A percentile compares a stretch with the other conserved stretches of the same genome.
These are phyloP conservation scores for Ceratocystis alfenasii DNA, from an alignment of 2,329 filamentous ascomycete species.

Conservation along the genomic window DNA sequence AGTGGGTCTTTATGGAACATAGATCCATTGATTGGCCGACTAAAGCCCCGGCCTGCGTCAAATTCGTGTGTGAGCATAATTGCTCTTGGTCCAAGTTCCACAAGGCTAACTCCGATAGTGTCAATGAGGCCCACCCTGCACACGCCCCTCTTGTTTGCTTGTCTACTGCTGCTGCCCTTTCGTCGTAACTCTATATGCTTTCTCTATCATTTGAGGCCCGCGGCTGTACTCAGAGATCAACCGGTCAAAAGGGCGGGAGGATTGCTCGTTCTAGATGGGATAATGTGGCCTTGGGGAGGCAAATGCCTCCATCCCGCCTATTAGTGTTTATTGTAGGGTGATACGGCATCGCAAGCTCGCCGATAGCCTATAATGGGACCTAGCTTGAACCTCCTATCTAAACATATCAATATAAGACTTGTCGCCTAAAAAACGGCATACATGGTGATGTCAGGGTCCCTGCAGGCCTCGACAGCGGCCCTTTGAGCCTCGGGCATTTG, in stretches of 20 bases:
- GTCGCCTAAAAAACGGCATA: neutral
- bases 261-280: neutral
- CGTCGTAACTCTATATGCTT: conserved; percentile 8
- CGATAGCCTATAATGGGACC: neutral
- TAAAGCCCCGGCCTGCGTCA: neutral
- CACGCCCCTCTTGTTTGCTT: neutral
- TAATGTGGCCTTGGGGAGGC: neutral
- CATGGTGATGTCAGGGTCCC: neutral
- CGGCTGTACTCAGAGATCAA: neutral
- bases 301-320: neutral
- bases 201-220: neutral
- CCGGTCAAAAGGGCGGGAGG: neutral
- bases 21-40: conserved; percentile 8
- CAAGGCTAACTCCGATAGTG: neutral
- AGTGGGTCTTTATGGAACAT: neutral
- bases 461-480: neutral
- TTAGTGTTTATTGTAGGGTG: neutral
- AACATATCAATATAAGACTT: neutral
- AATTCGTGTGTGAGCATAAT: conserved; percentile 6
- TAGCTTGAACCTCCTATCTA: neutral
- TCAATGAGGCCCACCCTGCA: conserved; percentile 13
- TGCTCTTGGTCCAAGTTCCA: conserved; percentile 10
- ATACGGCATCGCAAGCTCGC: neutral
- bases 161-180: neutral
- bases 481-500: neutral